Percentiles rank a stretch among this genome's conserved stretches.
These are phyloP conservation scores for Cinchona pubescens DNA, from an alignment of 257 asterid species.

Conservation along the genomic window DNA sequence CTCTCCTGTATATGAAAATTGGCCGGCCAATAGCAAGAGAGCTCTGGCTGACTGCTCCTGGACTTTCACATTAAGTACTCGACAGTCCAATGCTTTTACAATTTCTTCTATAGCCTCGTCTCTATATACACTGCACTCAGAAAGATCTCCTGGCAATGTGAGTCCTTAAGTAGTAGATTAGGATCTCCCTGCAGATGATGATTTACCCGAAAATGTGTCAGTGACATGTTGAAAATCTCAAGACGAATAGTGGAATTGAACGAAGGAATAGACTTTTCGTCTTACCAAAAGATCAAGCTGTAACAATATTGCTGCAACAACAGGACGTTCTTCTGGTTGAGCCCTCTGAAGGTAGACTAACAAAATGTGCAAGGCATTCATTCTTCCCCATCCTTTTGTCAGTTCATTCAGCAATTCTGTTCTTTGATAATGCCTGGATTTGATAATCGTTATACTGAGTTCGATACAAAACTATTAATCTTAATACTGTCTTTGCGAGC, in stretches of 20 bases:
- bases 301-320: slow-evolving; percentile 58
- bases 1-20: slow-evolving; percentile 67
- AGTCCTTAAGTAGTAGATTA: slow-evolving; percentile 21
- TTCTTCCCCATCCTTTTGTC: slow-evolving; percentile 52
- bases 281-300: slow-evolving; percentile 77
- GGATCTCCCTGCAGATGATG: slow-evolving; percentile 9
- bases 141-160: slow-evolving; percentile 50
- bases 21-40: slow-evolving; percentile 65
- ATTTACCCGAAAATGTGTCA: not conserved
- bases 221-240: not conserved
- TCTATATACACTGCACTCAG: slow-evolving; percentile 57
- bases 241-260: not conserved
- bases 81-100: slow-evolving; percentile 45
- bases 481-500: no score
- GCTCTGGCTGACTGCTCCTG: slow-evolving; percentile 62
- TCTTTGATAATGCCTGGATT: slow-evolving; percentile 50
- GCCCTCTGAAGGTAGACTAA: slow-evolving; percentile 57
- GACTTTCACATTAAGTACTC: slow-evolving; percentile 45
- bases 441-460: not conserved
- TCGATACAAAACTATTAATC: not conserved
- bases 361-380: slow-evolving; percentile 58
- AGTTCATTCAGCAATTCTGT: slow-evolving; percentile 42
- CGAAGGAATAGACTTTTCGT: not conserved
- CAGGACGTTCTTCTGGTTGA: slow-evolving; percentile 52
- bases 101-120: slow-evolving; percentile 73